phyloP scores from a whole-genome alignment of 2,329 filamentous ascomycete species.

The Aureobasidium sp. region DNA sequence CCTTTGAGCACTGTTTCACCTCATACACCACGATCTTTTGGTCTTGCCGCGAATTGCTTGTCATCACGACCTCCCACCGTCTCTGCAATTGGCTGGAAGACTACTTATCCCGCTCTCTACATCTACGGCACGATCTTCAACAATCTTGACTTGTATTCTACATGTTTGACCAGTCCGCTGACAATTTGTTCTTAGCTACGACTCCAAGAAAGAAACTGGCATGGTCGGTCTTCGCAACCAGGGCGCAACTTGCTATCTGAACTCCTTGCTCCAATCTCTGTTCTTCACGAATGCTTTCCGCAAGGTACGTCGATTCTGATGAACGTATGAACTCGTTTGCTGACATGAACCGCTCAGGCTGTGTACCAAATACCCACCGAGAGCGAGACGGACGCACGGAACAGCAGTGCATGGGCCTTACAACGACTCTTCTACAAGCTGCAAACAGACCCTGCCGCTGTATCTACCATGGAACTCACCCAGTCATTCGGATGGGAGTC shows the following conservation, averaged over 20 bases:
- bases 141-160: background rate
- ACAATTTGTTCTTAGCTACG: slow-evolving; percentile 48
- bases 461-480: slow-evolving; percentile 87
- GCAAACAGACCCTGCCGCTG: slow-evolving; percentile 75
- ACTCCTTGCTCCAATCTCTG: slow-evolving; percentile 41
- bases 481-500: slow-evolving; percentile 98
- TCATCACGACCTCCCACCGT: background rate
- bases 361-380: slow-evolving; percentile 96
- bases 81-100: background rate
- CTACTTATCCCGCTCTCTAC: background rate
- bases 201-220: slow-evolving; percentile 98
- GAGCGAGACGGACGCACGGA: slow-evolving; percentile 68
- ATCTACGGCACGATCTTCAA: background rate
- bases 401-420: slow-evolving; percentile 80
- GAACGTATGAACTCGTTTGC: background rate
- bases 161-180: background rate
- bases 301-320: slow-evolving; percentile 51
- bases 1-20: background rate
- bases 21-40: background rate
- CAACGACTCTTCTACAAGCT: slow-evolving; percentile 93
- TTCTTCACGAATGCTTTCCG: slow-evolving; percentile 73
- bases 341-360: slow-evolving; percentile 48
- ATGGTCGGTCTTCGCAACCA: slow-evolving; percentile 97
- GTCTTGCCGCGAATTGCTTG: background rate
- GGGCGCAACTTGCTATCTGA: slow-evolving; percentile 61